phyloP scores from a whole-genome alignment of 1,139 yeast species.

The Candida glucosophila region DNA sequence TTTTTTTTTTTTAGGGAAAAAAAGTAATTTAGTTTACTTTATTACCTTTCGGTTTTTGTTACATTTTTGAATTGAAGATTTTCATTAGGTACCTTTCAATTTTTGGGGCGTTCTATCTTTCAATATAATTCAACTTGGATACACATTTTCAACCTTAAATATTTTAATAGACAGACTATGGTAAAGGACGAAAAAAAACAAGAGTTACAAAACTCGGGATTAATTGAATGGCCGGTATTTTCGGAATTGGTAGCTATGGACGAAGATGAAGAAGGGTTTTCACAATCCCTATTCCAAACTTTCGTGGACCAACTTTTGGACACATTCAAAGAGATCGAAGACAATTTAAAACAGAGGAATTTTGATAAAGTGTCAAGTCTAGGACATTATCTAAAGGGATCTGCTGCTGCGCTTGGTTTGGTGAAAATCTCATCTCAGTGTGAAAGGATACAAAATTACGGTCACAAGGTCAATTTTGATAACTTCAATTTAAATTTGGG shows the following conservation, averaged over 20 bases:
- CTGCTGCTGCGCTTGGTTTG: constrained; percentile 90
- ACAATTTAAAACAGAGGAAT: constrained; percentile 38
- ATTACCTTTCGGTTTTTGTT: too few relatives aligned
- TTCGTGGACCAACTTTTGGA: constrained; percentile 84
- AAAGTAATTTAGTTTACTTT: too few relatives aligned
- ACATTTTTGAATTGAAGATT: too few relatives aligned
- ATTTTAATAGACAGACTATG: constrained; percentile 2
- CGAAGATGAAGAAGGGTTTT: constrained; percentile 84
- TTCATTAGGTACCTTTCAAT: too few relatives aligned
- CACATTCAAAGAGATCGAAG: constrained; percentile 67
- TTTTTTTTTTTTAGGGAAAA: too few relatives aligned
- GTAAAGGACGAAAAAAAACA: constrained; percentile 26
- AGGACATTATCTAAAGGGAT: constrained; percentile 93
- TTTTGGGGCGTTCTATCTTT: too few relatives aligned
- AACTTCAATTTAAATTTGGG: constrained; percentile 23
- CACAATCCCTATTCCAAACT: constrained; percentile 65
- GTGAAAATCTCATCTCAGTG: constrained; percentile 76
- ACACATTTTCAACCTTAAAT: too few relatives aligned
- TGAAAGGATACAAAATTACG: constrained; percentile 88
- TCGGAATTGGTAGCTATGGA: constrained; percentile 90
- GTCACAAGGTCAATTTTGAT: constrained; percentile 45
- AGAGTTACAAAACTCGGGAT: constrained; percentile 43
- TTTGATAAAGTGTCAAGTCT: constrained; percentile 58
- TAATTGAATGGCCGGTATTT: constrained; percentile 84
- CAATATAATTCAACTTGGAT: too few relatives aligned